These are phyloP conservation scores for Lathyrus tuberosus DNA, from an alignment of 306 rosid species.

Conservation along the genomic window DNA sequence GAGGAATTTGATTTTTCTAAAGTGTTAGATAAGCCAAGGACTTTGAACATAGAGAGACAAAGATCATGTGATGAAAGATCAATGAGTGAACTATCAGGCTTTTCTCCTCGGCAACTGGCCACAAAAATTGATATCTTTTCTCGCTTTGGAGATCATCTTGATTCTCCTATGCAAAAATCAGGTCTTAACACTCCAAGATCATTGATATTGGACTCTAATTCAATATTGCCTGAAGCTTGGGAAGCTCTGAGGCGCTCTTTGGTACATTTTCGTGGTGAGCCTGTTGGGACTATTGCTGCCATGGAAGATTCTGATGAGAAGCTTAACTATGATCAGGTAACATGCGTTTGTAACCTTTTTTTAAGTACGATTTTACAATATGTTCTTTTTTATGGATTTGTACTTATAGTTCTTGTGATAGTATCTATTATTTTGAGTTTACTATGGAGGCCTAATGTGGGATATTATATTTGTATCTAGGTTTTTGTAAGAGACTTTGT, in stretches of 20 bases:
- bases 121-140: slow-evolving; percentile 45
- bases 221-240: slow-evolving; percentile 76
- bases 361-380: neutral
- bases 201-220: slow-evolving; percentile 51
- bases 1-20: slow-evolving; percentile 64
- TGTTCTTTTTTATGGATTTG: neutral
- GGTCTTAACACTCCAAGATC: slow-evolving; percentile 60
- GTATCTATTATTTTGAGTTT: slow-evolving; percentile 26
- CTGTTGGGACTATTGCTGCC: slow-evolving; percentile 95
- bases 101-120: slow-evolving; percentile 53
- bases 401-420: neutral
- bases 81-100: slow-evolving; percentile 54
- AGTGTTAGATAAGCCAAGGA: slow-evolving; percentile 63
- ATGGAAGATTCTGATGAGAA: slow-evolving; percentile 73
- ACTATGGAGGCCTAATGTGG: slow-evolving; percentile 26
- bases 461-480: slow-evolving; percentile 47
- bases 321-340: slow-evolving; percentile 72
- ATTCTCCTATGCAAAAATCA: slow-evolving; percentile 59
- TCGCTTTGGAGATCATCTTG: slow-evolving; percentile 51
- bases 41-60: slow-evolving; percentile 69
- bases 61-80: slow-evolving; percentile 78
- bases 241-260: slow-evolving; percentile 75
- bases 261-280: slow-evolving; percentile 75
- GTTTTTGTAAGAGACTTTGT: slow-evolving; percentile 95
- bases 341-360: slow-evolving; percentile 6